Conservation (phyloP, 768 basidiomycete genomes). For the Tylopilus sp. region DNA sequence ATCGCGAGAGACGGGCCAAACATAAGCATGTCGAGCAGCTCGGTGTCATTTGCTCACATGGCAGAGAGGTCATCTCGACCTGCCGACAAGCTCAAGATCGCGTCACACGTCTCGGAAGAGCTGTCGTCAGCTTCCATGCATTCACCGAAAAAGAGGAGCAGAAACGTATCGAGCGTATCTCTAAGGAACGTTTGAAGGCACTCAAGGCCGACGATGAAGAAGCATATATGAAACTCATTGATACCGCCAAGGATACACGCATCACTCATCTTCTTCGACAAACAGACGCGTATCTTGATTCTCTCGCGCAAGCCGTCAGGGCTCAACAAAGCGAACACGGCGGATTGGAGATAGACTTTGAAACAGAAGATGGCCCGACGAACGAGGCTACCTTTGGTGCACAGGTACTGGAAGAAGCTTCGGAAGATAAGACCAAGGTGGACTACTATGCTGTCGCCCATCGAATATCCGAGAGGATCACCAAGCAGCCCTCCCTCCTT, state of each 20-base stretch:
- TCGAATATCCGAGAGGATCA: conserved; percentile 81
- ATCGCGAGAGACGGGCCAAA: conserved; percentile 92
- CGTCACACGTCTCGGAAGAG: conserved; percentile 59
- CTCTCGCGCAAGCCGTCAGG: conserved; percentile 88
- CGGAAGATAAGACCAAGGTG: conserved; percentile 67
- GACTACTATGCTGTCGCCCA: conserved; percentile 98
- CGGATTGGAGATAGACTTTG: conserved; percentile 36
- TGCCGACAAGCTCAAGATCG: conserved; percentile 67
- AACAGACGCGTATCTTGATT: conserved; percentile 93
- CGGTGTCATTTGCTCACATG: conserved; percentile 79
- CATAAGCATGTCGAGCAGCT: conserved; percentile 96
- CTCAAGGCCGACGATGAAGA: conserved; percentile 98
- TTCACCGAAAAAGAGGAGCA: conserved; percentile 97
- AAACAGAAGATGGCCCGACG: conserved; percentile 68
- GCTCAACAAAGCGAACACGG: conserved; percentile 83
- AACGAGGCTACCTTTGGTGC: conserved; percentile 92
- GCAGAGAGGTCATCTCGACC: conserved; percentile 64
- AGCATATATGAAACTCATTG: conserved; percentile 98
- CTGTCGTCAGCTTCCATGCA: conserved; percentile 79
- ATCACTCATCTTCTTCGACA: conserved; percentile 94
- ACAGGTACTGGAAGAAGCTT: conserved; percentile 57
- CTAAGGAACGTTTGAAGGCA: conserved; percentile 97
- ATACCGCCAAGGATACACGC: conserved; percentile 98
- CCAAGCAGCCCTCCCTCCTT: conserved; percentile 68
- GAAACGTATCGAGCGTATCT: conserved; percentile 91